A percentile compares a stretch with the other conserved stretches of the same genome.
These are phyloP conservation scores for Pythium coloratum DNA, from an alignment of 352 stramenopile species.

Conservation along the genomic window DNA sequence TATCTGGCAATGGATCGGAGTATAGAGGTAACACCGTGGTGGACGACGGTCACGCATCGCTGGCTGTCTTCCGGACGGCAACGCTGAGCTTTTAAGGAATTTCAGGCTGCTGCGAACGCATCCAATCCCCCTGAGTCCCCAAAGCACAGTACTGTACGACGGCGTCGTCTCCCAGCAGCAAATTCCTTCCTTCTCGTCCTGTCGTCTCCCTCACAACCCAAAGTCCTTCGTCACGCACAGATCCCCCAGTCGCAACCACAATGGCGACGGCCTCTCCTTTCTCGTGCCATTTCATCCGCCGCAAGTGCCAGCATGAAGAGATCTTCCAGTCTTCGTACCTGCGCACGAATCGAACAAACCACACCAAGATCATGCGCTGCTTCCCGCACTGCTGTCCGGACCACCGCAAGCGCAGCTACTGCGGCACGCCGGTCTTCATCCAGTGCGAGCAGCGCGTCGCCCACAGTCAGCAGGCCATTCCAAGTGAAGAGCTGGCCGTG, in stretches of 20 bases:
- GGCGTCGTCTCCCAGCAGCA: background rate
- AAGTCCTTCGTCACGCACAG: background rate
- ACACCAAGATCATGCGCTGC: slow-evolving; percentile 23
- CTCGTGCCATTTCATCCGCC: background rate
- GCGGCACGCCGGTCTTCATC: slow-evolving; percentile 13
- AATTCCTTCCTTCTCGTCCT: too few species aligned
- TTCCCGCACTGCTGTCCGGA: slow-evolving; percentile 24
- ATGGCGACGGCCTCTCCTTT: background rate
- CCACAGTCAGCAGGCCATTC: background rate
- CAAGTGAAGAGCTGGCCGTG: background rate
- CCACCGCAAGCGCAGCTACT: slow-evolving; percentile 25
- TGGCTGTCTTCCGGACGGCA: background rate
- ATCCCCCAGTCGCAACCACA: background rate
- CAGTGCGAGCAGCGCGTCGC: background rate
- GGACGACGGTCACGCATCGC: background rate
- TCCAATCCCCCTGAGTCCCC: too few species aligned
- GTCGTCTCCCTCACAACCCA: background rate
- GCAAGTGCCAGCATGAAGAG: slow-evolving; percentile 4
- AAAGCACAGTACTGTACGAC: too few species aligned
- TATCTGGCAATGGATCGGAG: background rate
- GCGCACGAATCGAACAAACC: slow-evolving; percentile 13
- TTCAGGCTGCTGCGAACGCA: too few species aligned
- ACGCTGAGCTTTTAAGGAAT: background rate
- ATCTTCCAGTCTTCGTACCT: slow-evolving; percentile 10
- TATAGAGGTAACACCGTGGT: background rate